A percentile compares a stretch with the other conserved stretches of the same genome.
These are phyloP conservation scores for Parathielavia hyrcaniae DNA, from an alignment of 495 filamentous ascomycete species.

Conservation along the genomic window DNA sequence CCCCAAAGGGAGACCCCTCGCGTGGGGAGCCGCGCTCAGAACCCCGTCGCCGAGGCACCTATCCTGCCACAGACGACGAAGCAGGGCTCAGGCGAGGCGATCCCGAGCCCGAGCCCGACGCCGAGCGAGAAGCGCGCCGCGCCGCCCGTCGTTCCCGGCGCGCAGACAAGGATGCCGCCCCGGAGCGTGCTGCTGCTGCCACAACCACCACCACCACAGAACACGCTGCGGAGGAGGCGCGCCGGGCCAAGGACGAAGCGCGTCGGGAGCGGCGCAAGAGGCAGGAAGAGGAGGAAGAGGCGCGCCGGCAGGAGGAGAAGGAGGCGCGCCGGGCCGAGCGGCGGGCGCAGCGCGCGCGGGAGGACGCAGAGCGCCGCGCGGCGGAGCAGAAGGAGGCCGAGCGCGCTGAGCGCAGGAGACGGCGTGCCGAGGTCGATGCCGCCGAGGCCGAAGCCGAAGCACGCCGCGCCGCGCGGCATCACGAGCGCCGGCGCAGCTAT, in stretches of 20 bases:
- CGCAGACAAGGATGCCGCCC: conserved; percentile 43
- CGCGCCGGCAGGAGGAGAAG: conserved; percentile 45
- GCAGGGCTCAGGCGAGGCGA: conserved; percentile 18
- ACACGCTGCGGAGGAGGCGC: conserved; percentile 43
- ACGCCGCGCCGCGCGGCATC: conserved; percentile 38
- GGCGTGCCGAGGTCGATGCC: conserved; percentile 39
- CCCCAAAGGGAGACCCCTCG: conserved; percentile 31
- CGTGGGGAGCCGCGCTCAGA: conserved; percentile 33
- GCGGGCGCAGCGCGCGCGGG: conserved; percentile 41
- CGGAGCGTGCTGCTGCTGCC: conserved; percentile 40
- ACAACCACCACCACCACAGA: conserved; percentile 24
- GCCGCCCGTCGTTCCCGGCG: conserved; percentile 46
- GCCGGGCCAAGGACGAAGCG: conserved; percentile 40
- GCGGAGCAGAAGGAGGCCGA: conserved; percentile 41
- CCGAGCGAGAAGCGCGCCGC: conserved; percentile 50
- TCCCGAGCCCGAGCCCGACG: conserved; percentile 35
- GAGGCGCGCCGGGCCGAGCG: conserved; percentile 49
- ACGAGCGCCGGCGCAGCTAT: conserved; percentile 25
- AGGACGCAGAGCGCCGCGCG: conserved; percentile 39
- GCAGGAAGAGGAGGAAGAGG: conserved; percentile 43
- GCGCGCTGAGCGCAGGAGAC: conserved; percentile 39
- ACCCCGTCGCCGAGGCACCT: conserved; percentile 41
- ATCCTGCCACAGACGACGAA: conserved; percentile 40
- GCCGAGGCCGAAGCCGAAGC: conserved; percentile 45
- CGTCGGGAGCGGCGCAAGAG: conserved; percentile 41